Conservation (phyloP, 306 rosid genomes). For the Pueraria montana region DNA sequence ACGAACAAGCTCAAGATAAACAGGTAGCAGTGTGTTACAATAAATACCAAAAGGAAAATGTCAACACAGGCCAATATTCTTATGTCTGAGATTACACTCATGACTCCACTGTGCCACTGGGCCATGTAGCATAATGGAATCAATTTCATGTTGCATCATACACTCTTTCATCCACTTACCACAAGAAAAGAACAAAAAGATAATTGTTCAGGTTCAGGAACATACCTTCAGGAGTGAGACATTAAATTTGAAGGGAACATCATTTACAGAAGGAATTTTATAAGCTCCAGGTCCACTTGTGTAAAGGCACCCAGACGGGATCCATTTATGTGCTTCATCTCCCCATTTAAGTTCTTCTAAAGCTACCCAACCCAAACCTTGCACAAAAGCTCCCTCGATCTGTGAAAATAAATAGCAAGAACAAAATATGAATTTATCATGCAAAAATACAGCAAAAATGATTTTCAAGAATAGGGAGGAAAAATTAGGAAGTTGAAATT, state of each 20-base stretch:
- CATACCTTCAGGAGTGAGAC: constrained; percentile 92
- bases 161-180: neutral
- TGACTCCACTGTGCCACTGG: neutral
- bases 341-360: constrained; percentile 99
- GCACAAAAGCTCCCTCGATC: constrained; percentile 96
- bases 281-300: constrained; percentile 92
- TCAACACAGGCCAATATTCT: neutral
- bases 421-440: constrained; percentile 32
- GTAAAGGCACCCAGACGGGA: constrained; percentile 74
- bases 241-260: constrained; percentile 78
- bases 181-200: constrained; percentile 32
- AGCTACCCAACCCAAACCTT: constrained; percentile 98
- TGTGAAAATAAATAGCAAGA: constrained; percentile 48
- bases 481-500: neutral
- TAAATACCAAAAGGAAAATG: neutral
- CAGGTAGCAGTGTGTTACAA: neutral
- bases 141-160: constrained; percentile 6
- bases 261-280: constrained; percentile 89
- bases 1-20: neutral
- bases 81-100: constrained; percentile 9
- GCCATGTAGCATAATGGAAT: constrained; percentile 11
- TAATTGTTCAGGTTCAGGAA: constrained; percentile 34
- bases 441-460: constrained; percentile 16
- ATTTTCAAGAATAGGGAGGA: constrained; percentile 25
- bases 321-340: constrained; percentile 92